Evolutionary conservation across 495 filamentous ascomycete species (phyloP).

Genomic region (Daldinia caldariorum): DNA sequence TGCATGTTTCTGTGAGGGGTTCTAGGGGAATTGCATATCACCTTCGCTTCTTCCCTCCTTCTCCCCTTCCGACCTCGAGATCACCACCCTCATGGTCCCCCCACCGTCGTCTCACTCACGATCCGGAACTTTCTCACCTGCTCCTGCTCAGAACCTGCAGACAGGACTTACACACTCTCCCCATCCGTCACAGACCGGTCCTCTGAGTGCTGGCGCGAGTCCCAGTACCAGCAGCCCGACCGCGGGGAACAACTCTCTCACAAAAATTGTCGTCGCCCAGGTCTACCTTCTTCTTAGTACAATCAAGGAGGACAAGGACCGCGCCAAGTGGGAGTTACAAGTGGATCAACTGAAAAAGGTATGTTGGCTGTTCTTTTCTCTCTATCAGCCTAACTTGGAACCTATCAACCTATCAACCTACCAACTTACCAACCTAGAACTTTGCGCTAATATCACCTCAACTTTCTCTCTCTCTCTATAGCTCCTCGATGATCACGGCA

Average conservation of each 20-base stretch:
- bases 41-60: conserved; percentile 35
- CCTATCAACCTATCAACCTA: too few relatives aligned
- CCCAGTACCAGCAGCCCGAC: conserved; percentile 77
- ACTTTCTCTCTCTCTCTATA: conserved; percentile 48
- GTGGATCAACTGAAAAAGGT: conserved; percentile 92
- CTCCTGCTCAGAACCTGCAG: conserved; percentile 61
- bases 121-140: conserved; percentile 66
- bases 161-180: conserved; percentile 60
- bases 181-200: conserved; percentile 63
- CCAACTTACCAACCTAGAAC: neutral
- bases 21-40: conserved; percentile 45
- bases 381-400: neutral
- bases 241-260: conserved; percentile 67
- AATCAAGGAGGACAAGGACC: conserved; percentile 90
- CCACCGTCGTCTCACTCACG: conserved; percentile 50
- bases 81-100: conserved; percentile 52
- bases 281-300: conserved; percentile 92
- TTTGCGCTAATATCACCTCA: neutral
- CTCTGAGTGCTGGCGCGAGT: conserved; percentile 64
- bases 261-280: conserved; percentile 93
- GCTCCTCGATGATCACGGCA: conserved; percentile 94
- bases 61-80: conserved; percentile 39
- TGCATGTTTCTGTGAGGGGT: conserved; percentile 42
- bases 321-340: conserved; percentile 93
- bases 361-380: conserved; percentile 45